Base-by-base conservation (phyloP, 768 basidiomycete genomes). In the Pleurotus cornucopiae region DNA sequence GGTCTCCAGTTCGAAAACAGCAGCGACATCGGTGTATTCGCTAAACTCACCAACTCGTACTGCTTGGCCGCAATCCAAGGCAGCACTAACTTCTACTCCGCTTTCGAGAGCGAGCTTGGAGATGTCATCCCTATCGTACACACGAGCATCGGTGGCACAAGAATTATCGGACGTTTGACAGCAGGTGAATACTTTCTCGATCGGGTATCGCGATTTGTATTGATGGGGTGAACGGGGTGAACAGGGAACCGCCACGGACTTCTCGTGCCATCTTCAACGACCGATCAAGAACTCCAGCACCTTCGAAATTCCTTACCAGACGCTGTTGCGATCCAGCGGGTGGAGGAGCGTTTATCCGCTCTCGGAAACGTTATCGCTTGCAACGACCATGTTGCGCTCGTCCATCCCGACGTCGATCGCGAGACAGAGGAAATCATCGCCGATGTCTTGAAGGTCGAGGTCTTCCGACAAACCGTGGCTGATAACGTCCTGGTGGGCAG, bases 401-500 rank as follows among this genome's bases (percentile, higher is more conserved):
- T 98, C 21, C 97, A 99, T 70, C 97, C 97, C 6, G 97, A 99
- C 62, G 76, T 98, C 58, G 97, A 98, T 74, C 85, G 97, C 59
- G 97, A 98, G 73, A 99, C 97, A 20, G 97, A 99, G 68, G 97
- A 99, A 73, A 98, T 99, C 75, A 98, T 99, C 72, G 97, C 97
- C 25, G 97, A 99, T 70, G 93, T 97, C 16, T 83, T 99, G 63
- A 98, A 98, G 72, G 97, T 98, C 59, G 97, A 99, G 70, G 97
- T 98, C 4, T 99, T 99, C 77, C 81, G 97, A 47, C 97, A 99
- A 71, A 99, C 94, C 7, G 79, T 99, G 62, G 97, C 97, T 11
- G 89, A 92, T 62, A 98, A 98, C 73, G 95, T 95, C 48, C 84
- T 99, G 45, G 96, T 98, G 41, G 97, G 97, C 40, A 91, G 88